Percentiles rank a stretch among this genome's conserved stretches.
These are phyloP conservation scores for Penicillium sp. DNA, from an alignment of 2,329 filamentous ascomycete genomes.

Conservation along the genomic window DNA sequence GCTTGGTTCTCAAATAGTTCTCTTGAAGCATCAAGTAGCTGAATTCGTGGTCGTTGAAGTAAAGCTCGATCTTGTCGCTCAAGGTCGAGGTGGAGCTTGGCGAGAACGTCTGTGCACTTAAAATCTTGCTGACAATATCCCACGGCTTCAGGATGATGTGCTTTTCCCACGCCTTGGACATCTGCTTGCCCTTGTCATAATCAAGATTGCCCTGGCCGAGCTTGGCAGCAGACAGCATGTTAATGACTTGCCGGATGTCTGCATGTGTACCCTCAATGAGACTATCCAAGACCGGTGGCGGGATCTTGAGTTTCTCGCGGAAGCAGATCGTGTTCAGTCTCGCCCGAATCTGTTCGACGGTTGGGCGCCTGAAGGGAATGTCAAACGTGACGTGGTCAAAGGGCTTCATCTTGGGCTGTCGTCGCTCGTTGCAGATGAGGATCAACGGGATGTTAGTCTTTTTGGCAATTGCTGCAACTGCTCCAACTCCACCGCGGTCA, in stretches of 20 bases:
- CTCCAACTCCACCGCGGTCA: conserved; percentile 90
- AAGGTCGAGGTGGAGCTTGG: conserved; percentile 76
- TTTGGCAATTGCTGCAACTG: conserved; percentile 87
- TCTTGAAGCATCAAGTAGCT: conserved; percentile 97
- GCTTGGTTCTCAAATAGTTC: conserved; percentile 85
- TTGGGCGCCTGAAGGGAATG: conserved; percentile 80
- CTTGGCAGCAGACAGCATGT: conserved; percentile 94
- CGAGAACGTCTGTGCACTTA: conserved; percentile 80
- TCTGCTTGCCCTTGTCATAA: conserved; percentile 80
- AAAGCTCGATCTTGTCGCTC: conserved; percentile 97
- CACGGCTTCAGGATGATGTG: conserved; percentile 94
- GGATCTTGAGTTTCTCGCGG: conserved; percentile 82
- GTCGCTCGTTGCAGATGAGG: conserved; percentile 94
- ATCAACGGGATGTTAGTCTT: conserved; percentile 94
- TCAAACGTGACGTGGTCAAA: conserved; percentile 85
- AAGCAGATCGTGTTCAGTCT: conserved; percentile 94
- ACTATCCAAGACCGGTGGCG: conserved; percentile 76
- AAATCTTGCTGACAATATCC: conserved; percentile 93
- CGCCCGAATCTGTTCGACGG: conserved; percentile 82
- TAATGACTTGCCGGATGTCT: conserved; percentile 96
- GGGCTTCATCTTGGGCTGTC: conserved; percentile 93
- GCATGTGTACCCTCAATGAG: conserved; percentile 93
- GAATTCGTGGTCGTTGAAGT: conserved; percentile 99
- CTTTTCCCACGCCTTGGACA: conserved; percentile 98
- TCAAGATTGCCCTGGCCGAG: conserved; percentile 75